Base-by-base conservation (phyloP, 352 stramenopile genomes). In the Pythium inflatum region DNA sequence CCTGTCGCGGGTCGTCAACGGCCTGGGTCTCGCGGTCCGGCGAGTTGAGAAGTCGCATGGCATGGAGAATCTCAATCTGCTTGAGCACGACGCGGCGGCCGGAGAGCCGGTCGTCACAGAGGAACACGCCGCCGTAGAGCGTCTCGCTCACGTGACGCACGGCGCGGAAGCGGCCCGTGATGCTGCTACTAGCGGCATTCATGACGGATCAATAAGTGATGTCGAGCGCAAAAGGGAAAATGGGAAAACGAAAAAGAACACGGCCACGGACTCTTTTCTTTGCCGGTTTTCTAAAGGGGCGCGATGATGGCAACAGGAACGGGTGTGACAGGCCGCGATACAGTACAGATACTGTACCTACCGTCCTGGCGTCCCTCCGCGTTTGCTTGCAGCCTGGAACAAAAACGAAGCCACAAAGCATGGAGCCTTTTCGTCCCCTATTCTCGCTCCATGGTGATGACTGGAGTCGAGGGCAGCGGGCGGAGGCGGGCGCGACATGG, bases 61-160 rank as follows among this genome's bases (percentile, higher is more conserved):
- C 68, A 59, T 78, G 69, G 33, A 76, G 65, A 14, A 88, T 70
- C 3, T 79, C 74, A 43, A 85, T 66, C 58, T 84, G 76, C 48
- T 88, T 88, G 65, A 88, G 57, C 25, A 82, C 80, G 41, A 89
- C 81, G 33, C 40, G 53, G 16, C 16, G 22, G 28, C n/a, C 14
- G 20, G 40, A 14, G 27, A 48, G 53, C 28, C 57, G 70, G 61
- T 90, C 82, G 5, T 82, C 63, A 51, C 79, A 87, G 50, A 79
- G 71, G 46, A 77, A 76, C 28, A 89, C 69, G 36, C 73, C 70
- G 49, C 81, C 79, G 54, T 80, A 89, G 33, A 87, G 68, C 22
- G 81, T 86, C 18, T 73, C 56, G 62, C 73, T 79, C 20, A 89
- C 70, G 40, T 75, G 71, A 20, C 71, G 46, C 34, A 74, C 54